Evolutionary conservation across 2,329 filamentous ascomycete species (phyloP), one percentile per base, ranked within the genome.

Genomic region (Ciborinia camelliae): DNA sequence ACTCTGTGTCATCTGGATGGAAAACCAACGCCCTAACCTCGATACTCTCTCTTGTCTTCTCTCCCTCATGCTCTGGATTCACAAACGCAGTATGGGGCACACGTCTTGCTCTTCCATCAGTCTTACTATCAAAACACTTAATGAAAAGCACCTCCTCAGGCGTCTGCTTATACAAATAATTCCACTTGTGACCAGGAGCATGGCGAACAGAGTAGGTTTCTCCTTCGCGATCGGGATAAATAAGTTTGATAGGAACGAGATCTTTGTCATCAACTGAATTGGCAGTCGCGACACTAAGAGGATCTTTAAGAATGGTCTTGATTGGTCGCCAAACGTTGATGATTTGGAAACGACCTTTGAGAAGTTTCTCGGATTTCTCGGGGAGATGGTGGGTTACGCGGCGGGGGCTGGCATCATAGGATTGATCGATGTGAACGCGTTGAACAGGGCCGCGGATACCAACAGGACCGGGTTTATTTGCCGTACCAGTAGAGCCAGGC

Each of bases 101-200:
- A 4, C 82, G 73, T 12, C 82, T 77, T 7, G 83, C 81, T 32
- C 81, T 74, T 0, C 82, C 83, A 71, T 85, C 83, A 30, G 76
- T 76, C 77, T 84, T 83, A 32, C 78, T 83, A 73, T 88, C 86
- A 71, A 82, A 87, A 70, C 83, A 86, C 73, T 87, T 88, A 74
- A 88, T 84, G 51, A 88, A 70, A 3, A 84, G 77, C 4, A 84
- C 81, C 75, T 88, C 79, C 4, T 81, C 77, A 0, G 83, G 82
- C 0, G 76, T 78, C 71, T 86, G 80, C 1, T 77, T 78, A 55
- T 77, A 78, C 66, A 82, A 78, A 72, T 83, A 86, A 71, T 80
- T 82, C 83, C 83, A 86, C 70, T 75, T 77, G 47, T 84, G 81
- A 0, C 73, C 69, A 0, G 72, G 68, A 65, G 78, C 77, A 60